Base-by-base conservation (phyloP, 345 rosid genomes). In the Aurinia saxatilis region DNA sequence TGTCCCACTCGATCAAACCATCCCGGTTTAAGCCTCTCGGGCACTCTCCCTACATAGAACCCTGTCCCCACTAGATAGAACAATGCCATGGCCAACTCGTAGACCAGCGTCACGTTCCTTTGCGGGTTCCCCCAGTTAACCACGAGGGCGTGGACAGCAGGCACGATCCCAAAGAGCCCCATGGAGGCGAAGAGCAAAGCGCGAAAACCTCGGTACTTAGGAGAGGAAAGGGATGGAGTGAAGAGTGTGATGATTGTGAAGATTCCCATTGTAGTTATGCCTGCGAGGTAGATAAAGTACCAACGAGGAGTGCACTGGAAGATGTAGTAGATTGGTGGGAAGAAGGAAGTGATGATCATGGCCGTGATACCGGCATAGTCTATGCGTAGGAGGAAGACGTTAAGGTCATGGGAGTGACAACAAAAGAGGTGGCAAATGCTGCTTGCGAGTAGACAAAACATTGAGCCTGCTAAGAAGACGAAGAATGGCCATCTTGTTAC, bases 291-390 rank as follows among this genome's bases (percentile, higher is more conserved):
- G 74, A 82, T 38, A 67, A 81, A 66, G 62, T 86, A 85, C 96
- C 96, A 91, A 7, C 50, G 87, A 4, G 84, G 79, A 13, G 86
- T 84, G 5, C 98, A 91, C 16, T 80, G 95, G 75, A 91, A 91
- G 44, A 91, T 77, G 73, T 88, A 91, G 77, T 66, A 88, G 17
- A 91, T 91, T 13, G 91, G 88, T 8, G 98, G 96, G 73, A 91
- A 86, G 61, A 86, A 91, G 1, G 96, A 91, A 61, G 98, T 88
- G 78, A 91, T 88, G 75, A 91, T 91, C 98, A 88, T 88, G 62
- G 71, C 71, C 1, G 90, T 60, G 68, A 91, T 91, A 0, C 98
- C 96, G 0, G 77, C 50, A 15, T 83, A 91, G 74, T 91, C 98
- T 3, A 91, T 69, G 8, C 92, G 78, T 15, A 88, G 73, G 46